phyloP scores from a whole-genome alignment of 345 rosid species.

The Hibiscus mutabilis region DNA sequence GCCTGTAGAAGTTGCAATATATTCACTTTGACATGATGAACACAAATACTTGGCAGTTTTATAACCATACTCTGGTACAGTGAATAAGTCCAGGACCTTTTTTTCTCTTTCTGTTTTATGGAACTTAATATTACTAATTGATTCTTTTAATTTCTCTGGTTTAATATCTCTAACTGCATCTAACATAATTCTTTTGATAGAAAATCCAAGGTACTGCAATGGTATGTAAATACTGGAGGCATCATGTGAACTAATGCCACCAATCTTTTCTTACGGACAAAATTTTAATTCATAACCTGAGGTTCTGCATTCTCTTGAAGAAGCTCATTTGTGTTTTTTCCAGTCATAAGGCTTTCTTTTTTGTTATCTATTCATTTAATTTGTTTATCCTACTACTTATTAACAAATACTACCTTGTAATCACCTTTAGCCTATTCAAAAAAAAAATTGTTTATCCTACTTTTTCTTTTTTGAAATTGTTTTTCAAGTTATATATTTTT shows the following conservation, averaged over 20 bases:
- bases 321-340: not conserved
- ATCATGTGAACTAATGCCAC: conserved; percentile 2
- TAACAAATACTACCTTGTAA: too few species aligned
- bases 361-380: not conserved
- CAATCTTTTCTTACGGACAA: not conserved
- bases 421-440: too few species aligned
- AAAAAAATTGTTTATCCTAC: not conserved
- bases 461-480: not conserved
- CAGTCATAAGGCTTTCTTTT: not conserved
- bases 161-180: not conserved
- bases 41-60: not conserved
- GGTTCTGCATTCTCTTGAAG: not conserved
- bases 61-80: not conserved
- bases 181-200: not conserved
- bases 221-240: not conserved
- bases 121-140: not conserved
- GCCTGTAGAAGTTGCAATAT: not conserved
- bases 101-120: conserved; percentile 2
- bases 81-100: not conserved
- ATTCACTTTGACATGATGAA: not conserved
- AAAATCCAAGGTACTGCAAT: not conserved
- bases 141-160: conserved; percentile 2
- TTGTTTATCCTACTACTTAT: not conserved
- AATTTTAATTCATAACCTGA: not conserved
- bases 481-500: not conserved